A percentile compares a stretch with the other conserved stretches of the same genome.
Conservation (phyloP, 1,139 yeast species). For the Protomyces arabidopsidicola region DNA sequence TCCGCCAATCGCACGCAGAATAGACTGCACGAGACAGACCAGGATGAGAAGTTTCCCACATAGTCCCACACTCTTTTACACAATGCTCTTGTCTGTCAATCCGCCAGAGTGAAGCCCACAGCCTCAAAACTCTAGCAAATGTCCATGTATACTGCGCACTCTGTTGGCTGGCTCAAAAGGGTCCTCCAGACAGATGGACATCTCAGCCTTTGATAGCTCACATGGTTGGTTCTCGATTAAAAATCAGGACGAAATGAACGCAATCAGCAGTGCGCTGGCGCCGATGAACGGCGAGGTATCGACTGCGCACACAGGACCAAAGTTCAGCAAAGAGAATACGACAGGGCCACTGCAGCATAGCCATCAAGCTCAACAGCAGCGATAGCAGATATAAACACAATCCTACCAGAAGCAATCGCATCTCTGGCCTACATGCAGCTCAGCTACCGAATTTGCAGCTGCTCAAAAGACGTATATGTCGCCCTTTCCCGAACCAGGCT, state of each 20-base stretch:
- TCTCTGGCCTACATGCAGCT: conserved; percentile 13
- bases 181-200: not conserved
- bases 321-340: not conserved
- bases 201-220: not conserved
- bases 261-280: not conserved
- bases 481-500: conserved; percentile 2
- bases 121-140: no score
- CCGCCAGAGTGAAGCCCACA: no score
- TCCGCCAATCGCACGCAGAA: no score
- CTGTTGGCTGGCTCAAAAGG: no score
- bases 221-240: not conserved
- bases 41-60: no score
- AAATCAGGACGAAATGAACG: not conserved
- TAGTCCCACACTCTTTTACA: no score
- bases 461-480: conserved; percentile 10
- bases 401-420: not conserved
- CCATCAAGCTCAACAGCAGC: not conserved
- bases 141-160: no score
- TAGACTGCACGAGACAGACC: no score
- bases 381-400: not conserved
- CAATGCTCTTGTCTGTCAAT: no score
- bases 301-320: not conserved
- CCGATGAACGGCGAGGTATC: not conserved
- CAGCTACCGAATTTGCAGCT: conserved; percentile 12
- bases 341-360: not conserved